Evolutionary conservation across 73 alveolate genomes (phyloP), one percentile per base, ranked within the genome.

Genomic region (Diophrys appendiculata): DNA sequence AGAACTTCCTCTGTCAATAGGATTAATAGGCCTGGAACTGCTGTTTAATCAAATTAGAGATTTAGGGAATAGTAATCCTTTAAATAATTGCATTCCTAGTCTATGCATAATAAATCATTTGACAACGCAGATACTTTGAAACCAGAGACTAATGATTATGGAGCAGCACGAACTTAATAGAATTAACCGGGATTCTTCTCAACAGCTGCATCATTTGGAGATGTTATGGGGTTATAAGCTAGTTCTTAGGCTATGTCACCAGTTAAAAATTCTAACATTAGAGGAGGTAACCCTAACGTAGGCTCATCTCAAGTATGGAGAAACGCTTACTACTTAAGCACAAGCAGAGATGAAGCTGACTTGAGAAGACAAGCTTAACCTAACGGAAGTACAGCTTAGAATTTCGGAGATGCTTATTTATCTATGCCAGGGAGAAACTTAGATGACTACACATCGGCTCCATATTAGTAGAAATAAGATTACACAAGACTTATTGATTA

Each of bases 271-370:
- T 32, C 3, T 43, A 67, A 27, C 33, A n/a, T 67, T 43, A 67
- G 52, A 13, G 78, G 78, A 70, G 78, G 67, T 29, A 31, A 70
- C 34, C 54, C 86, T 43, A 67, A n/a, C n/a, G n/a, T n/a, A n/a
- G n/a, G n/a, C n/a, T n/a, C 77, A 53, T 25, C 76, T 26, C 52
- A 68, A 56, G 88, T 81, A 52, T 78, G 93, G 88, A 77, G 81
- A 29, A 77, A 72, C 29, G 93, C 86, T 33, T 78, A 73, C 53
- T 85, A 69, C 43, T 68, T 85, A 32, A 72, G 88, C 33, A 85
- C 93, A 1, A 52, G 85, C 11, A 69, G 77, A 30, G 93, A 85
- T 26, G 88, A 72, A 34, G 60, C 77, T 70, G 71, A 54, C 53
- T 22, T 35, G 11, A 78, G 83, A 34, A 77, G 71, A 22, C 31